phyloP scores from a whole-genome alignment of 2,329 filamentous ascomycete genomes.

The Penicillium sp. region DNA sequence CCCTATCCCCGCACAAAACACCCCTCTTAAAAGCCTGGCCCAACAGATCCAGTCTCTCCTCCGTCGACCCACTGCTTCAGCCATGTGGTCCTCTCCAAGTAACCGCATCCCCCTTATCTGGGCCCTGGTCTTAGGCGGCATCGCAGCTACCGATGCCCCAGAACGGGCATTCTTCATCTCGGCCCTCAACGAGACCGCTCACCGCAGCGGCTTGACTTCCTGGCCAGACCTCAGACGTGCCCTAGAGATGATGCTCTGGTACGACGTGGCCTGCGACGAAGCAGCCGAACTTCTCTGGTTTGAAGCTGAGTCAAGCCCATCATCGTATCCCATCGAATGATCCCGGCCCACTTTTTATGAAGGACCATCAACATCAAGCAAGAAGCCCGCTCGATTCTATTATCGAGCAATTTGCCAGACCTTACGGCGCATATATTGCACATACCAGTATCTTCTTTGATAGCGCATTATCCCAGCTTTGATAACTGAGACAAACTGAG shows the following conservation, averaged over 20 bases:
- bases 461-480: too few species aligned
- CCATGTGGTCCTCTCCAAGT: constrained; percentile 25
- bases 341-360: neutral
- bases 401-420: too few species aligned
- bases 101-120: constrained; percentile 31
- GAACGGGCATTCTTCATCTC: constrained; percentile 34
- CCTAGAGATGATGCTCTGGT: constrained; percentile 33
- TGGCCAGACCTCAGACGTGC: constrained; percentile 27
- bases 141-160: constrained; percentile 31
- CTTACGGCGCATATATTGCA: too few species aligned
- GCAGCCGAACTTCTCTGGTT: constrained; percentile 28
- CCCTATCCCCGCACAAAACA: constrained; percentile 36
- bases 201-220: constrained; percentile 16
- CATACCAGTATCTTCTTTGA: too few species aligned
- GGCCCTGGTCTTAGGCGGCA: constrained; percentile 36
- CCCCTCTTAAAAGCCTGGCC: constrained; percentile 31
- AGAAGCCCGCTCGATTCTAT: neutral
- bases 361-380: neutral
- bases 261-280: constrained; percentile 32
- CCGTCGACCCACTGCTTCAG: constrained; percentile 15
- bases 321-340: neutral
- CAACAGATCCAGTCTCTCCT: constrained; percentile 26
- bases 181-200: constrained; percentile 21
- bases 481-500: too few species aligned
- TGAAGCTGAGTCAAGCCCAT: constrained; percentile 12